Percentiles rank a stretch among this genome's conserved stretches.
These are phyloP conservation scores for Exophiala bonariae DNA, from an alignment of 2,329 filamentous ascomycete genomes.

Conservation along the genomic window DNA sequence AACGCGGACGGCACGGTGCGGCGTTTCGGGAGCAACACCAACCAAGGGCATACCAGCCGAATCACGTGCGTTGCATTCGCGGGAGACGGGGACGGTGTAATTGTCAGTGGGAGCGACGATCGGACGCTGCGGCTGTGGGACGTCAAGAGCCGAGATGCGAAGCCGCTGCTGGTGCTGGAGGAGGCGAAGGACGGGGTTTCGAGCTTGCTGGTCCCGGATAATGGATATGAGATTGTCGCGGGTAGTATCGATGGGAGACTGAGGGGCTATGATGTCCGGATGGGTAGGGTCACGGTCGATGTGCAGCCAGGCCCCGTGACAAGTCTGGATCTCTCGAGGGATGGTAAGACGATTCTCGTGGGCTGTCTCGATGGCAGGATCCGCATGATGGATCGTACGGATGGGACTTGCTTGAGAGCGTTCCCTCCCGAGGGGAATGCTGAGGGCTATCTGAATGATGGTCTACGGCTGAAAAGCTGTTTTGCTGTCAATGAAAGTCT, in stretches of 20 bases:
- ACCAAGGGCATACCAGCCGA: constrained; percentile 65
- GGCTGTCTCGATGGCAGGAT: constrained; percentile 74
- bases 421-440: constrained; percentile 55
- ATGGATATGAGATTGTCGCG: constrained; percentile 55
- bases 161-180: constrained; percentile 69
- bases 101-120: constrained; percentile 74
- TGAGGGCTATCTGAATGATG: constrained; percentile 58
- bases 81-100: constrained; percentile 67
- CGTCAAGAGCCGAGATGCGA: constrained; percentile 52
- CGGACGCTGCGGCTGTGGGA: constrained; percentile 78
- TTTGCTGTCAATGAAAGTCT: constrained; percentile 75
- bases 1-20: constrained; percentile 70
- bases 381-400: constrained; percentile 75
- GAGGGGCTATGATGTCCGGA: constrained; percentile 77
- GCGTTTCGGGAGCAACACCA: constrained; percentile 62
- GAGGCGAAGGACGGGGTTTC: constrained; percentile 68
- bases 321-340: constrained; percentile 68
- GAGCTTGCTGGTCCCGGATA: constrained; percentile 13
- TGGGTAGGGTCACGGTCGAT: constrained; percentile 70
- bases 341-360: constrained; percentile 73
- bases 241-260: constrained; percentile 85
- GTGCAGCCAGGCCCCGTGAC: constrained; percentile 70
- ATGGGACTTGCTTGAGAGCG: constrained; percentile 70
- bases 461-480: constrained; percentile 72
- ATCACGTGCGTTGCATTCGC: constrained; percentile 80